A percentile compares a stretch with the other conserved stretches of the same genome.
phyloP scores from a whole-genome alignment of 129 eudicot species.

The Oenanthe sinensis region DNA sequence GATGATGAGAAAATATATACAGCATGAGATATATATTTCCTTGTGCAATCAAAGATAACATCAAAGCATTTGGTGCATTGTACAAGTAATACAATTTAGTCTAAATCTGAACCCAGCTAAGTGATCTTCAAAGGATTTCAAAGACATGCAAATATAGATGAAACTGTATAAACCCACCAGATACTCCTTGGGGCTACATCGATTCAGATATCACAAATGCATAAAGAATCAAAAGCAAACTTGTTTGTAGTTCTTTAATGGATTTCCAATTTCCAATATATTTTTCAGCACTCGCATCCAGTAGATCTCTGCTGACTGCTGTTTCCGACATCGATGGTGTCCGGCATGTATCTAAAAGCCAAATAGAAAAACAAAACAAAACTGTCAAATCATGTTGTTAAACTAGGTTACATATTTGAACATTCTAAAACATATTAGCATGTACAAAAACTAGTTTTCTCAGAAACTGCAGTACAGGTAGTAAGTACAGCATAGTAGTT shows the following conservation, averaged over 20 bases:
- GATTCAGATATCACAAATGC: background rate
- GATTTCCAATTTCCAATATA: background rate
- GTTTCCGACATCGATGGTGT: constrained; percentile 86
- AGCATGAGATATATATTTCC: background rate
- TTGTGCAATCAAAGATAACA: background rate
- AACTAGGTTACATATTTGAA: background rate
- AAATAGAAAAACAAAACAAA: background rate
- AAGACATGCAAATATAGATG: background rate
- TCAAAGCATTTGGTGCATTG: background rate
- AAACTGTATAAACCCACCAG: background rate
- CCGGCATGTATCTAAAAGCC: constrained; percentile 72
- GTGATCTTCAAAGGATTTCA: background rate
- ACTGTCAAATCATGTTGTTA: background rate
- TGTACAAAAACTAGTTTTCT: background rate
- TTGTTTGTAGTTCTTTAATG: background rate
- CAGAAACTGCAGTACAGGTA: background rate
- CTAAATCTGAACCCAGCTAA: background rate
- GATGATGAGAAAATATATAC: background rate
- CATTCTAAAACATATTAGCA: background rate
- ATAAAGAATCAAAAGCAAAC: constrained; percentile 9
- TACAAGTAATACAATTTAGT: constrained; percentile 1
- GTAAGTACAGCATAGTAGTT: background rate
- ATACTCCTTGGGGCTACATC: background rate
- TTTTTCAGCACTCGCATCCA: constrained; percentile 74
- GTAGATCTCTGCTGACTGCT: constrained; percentile 73